Evolutionary conservation across 2,329 filamentous ascomycete genomes (phyloP).

Genomic region (Orbilia brochopaga): DNA sequence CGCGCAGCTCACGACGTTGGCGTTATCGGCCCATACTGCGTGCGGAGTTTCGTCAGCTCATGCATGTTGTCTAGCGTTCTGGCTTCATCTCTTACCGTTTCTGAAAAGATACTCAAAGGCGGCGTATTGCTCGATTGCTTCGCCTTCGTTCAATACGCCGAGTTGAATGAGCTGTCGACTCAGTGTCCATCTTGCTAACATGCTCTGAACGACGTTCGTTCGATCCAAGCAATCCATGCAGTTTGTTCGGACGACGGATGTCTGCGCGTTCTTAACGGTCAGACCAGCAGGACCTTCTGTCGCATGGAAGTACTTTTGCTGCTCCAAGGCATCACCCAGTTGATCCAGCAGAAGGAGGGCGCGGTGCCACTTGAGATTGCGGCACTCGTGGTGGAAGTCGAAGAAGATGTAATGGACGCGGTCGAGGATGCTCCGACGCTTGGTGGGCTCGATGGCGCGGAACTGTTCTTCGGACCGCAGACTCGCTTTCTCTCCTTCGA

Average conservation of each 20-base stretch:
- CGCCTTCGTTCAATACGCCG: constrained; percentile 76
- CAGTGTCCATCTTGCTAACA: constrained; percentile 87
- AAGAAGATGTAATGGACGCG: constrained; percentile 96
- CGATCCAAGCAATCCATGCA: constrained; percentile 99
- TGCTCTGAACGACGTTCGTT: constrained; percentile 97
- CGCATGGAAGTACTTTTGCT: constrained; percentile 90
- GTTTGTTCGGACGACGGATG: constrained; percentile 91
- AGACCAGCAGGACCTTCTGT: constrained; percentile 78
- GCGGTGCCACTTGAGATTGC: constrained; percentile 90
- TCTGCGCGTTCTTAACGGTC: constrained; percentile 77
- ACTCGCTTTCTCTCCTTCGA: constrained; percentile 71
- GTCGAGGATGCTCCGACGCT: constrained; percentile 72
- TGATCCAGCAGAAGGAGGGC: constrained; percentile 85
- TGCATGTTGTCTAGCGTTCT: neutral
- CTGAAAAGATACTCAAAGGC: constrained; percentile 88
- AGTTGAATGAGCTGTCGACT: constrained; percentile 87
- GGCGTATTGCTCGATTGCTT: constrained; percentile 74
- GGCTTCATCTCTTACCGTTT: constrained; percentile 62
- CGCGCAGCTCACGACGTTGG: constrained; percentile 87
- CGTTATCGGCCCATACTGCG: constrained; percentile 91
- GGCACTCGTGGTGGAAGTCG: constrained; percentile 97
- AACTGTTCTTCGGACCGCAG: constrained; percentile 77
- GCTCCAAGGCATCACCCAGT: constrained; percentile 74
- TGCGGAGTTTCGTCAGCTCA: constrained; percentile 19
- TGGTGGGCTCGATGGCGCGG: constrained; percentile 71